These are phyloP conservation scores for Endocarpon pusillum DNA, from an alignment of 495 filamentous ascomycete species.

Conservation along the genomic window DNA sequence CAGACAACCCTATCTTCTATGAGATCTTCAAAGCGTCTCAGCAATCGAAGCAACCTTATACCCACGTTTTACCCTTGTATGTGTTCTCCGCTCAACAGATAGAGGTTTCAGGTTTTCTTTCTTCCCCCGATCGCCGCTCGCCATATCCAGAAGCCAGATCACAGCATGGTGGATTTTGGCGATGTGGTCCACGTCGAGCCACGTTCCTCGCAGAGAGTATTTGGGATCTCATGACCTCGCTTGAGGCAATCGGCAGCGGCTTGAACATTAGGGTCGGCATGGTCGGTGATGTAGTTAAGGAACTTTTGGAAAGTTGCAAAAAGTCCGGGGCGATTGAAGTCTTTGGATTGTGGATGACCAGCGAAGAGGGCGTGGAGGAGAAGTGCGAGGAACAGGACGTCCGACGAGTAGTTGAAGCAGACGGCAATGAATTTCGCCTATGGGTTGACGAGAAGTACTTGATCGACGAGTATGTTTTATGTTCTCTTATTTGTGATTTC, in stretches of 20 bases:
- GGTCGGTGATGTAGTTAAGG: slow-evolving; percentile 31
- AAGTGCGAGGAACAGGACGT: slow-evolving; percentile 39
- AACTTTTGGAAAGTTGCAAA: slow-evolving; percentile 30
- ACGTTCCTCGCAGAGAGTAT: slow-evolving; percentile 50
- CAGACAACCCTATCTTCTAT: slow-evolving; percentile 50
- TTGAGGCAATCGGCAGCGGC: slow-evolving; percentile 37
- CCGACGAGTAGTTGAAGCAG: slow-evolving; percentile 23
- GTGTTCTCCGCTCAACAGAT: slow-evolving; percentile 47
- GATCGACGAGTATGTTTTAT: slow-evolving; percentile 44
- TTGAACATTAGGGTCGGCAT: slow-evolving; percentile 46
- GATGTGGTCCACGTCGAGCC: slow-evolving; percentile 49
- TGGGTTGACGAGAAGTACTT: slow-evolving; percentile 60
- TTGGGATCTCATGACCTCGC: slow-evolving; percentile 43
- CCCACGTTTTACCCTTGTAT: slow-evolving; percentile 49
- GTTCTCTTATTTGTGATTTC: not conserved
- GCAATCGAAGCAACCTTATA: slow-evolving; percentile 32
- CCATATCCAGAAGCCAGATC: slow-evolving; percentile 45
- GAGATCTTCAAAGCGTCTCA: slow-evolving; percentile 24
- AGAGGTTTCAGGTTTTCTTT: slow-evolving; percentile 52
- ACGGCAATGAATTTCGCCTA: slow-evolving; percentile 35
- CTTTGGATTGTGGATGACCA: slow-evolving; percentile 49
- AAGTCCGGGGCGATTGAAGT: slow-evolving; percentile 24
- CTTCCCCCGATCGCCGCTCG: slow-evolving; percentile 14
- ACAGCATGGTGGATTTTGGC: slow-evolving; percentile 39
- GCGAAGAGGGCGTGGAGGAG: slow-evolving; percentile 48